Evolutionary conservation across 352 stramenopile genomes (phyloP).

Genomic region (Phytophthora constricta): DNA sequence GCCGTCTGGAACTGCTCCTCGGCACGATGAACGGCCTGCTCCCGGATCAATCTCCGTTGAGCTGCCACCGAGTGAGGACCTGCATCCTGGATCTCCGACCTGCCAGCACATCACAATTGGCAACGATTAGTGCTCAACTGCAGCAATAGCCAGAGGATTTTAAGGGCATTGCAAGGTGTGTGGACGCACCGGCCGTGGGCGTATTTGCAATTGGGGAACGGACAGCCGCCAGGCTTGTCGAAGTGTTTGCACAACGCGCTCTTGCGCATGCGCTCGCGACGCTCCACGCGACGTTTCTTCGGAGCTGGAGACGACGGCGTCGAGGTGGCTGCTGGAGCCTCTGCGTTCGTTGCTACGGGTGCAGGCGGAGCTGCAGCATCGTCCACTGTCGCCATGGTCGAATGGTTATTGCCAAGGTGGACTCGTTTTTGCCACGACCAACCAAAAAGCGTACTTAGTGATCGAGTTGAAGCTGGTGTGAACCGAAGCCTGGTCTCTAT

Average conservation of each 20-base stretch:
- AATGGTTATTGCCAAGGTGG: neutral
- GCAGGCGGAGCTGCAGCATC: neutral
- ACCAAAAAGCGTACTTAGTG: slow-evolving; percentile 1
- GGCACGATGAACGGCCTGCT: slow-evolving; percentile 67
- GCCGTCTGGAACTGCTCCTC: slow-evolving; percentile 70
- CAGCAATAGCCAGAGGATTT: too few species aligned
- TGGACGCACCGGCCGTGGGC: slow-evolving; percentile 65
- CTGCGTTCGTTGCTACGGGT: neutral
- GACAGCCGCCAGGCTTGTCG: slow-evolving; percentile 82
- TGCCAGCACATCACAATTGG: slow-evolving; percentile 19
- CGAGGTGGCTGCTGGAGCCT: neutral
- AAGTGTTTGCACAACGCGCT: slow-evolving; percentile 88
- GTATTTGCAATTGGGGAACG: slow-evolving; percentile 86
- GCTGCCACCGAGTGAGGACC: slow-evolving; percentile 64
- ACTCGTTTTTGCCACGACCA: slow-evolving; percentile 2
- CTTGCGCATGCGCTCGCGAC: slow-evolving; percentile 74
- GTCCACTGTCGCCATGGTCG: slow-evolving; percentile 15
- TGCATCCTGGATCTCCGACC: slow-evolving; percentile 63
- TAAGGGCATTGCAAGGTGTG: neutral
- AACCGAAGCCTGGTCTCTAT: slow-evolving; percentile 21
- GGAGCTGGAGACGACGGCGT: slow-evolving; percentile 17
- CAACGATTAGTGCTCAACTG: neutral
- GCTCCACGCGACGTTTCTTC: slow-evolving; percentile 76
- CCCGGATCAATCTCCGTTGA: slow-evolving; percentile 82
- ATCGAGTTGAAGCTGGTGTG: neutral